Percentiles rank a stretch among this genome's conserved stretches.
These are phyloP conservation scores for Pythium apleroticum DNA, from an alignment of 352 stramenopile species.

Conservation along the genomic window DNA sequence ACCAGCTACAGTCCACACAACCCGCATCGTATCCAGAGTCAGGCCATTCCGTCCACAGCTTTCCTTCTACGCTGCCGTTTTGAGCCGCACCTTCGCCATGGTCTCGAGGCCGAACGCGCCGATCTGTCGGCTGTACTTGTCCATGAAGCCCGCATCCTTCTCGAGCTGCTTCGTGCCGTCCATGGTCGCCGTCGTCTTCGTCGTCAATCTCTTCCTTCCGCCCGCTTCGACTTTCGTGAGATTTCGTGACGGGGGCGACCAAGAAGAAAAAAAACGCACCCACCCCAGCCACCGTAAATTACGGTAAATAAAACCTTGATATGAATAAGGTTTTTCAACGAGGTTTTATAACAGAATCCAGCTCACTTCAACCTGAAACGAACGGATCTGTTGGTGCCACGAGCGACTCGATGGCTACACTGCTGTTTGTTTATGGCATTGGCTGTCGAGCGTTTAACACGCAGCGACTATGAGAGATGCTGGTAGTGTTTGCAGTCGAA, in stretches of 20 bases:
- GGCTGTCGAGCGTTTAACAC: background rate
- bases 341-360: no score
- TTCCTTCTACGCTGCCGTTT: conserved; percentile 3
- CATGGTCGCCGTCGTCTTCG: conserved; percentile 32
- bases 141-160: conserved; percentile 90
- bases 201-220: background rate
- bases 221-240: conserved; percentile 8
- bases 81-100: conserved; percentile 82
- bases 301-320: conserved; percentile 5
- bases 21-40: background rate
- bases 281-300: conserved; percentile 7
- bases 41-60: conserved; percentile 3
- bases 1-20: conserved; percentile 42
- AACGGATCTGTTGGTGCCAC: background rate
- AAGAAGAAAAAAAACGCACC: conserved; percentile 13
- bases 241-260: conserved; percentile 5
- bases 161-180: conserved; percentile 62
- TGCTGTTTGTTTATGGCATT: background rate
- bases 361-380: conserved; percentile 17
- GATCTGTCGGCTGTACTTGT: conserved; percentile 94
- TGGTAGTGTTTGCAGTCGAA: conserved; percentile 81
- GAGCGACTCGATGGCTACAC: background rate
- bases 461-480: conserved; percentile 35
- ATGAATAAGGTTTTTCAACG: conserved; percentile 15
- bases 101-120: conserved; percentile 90